Conservation (phyloP, 176 grass and related monocot species). For the Thalia dealbata region DNA sequence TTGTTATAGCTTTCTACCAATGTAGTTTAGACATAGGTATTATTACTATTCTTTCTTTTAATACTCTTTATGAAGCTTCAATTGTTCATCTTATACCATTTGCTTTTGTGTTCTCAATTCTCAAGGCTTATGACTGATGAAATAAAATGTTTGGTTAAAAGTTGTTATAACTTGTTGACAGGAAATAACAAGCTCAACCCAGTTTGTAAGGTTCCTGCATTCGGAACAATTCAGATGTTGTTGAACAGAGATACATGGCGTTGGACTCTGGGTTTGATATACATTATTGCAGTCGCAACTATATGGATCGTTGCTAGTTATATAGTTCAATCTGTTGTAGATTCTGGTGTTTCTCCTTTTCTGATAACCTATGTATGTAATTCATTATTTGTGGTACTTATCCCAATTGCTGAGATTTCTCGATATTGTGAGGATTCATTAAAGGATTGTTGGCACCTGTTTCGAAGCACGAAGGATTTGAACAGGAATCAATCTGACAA, state of each 20-base stretch:
- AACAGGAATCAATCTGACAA: conserved; percentile 28
- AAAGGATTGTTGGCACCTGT: conserved; percentile 33
- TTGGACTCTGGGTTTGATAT: conserved; percentile 79
- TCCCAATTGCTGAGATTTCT: conserved; percentile 71
- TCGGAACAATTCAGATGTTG: conserved; percentile 9
- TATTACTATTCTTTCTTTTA: too few species aligned
- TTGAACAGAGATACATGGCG: conserved; percentile 38
- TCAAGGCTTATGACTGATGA: too few species aligned
- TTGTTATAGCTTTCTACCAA: too few species aligned
- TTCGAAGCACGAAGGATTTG: conserved; percentile 35
- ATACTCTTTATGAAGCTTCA: too few species aligned
- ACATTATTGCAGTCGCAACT: conserved; percentile 63
- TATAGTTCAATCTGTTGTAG: conserved; percentile 93
- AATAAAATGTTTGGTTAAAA: neutral
- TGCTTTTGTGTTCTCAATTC: too few species aligned
- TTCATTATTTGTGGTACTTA: conserved; percentile 79
- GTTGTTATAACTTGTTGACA: neutral
- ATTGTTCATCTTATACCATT: too few species aligned
- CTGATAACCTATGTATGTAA: conserved; percentile 95
- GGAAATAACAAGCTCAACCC: neutral
- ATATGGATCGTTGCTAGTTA: conserved; percentile 99
- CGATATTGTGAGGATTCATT: conserved; percentile 74
- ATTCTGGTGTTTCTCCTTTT: conserved; percentile 83
- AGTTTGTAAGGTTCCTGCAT: neutral
- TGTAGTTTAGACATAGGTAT: too few species aligned